These are phyloP conservation scores for Volvariella surrecta DNA, from an alignment of 1,284 basidiomycete species.

Conservation along the genomic window DNA sequence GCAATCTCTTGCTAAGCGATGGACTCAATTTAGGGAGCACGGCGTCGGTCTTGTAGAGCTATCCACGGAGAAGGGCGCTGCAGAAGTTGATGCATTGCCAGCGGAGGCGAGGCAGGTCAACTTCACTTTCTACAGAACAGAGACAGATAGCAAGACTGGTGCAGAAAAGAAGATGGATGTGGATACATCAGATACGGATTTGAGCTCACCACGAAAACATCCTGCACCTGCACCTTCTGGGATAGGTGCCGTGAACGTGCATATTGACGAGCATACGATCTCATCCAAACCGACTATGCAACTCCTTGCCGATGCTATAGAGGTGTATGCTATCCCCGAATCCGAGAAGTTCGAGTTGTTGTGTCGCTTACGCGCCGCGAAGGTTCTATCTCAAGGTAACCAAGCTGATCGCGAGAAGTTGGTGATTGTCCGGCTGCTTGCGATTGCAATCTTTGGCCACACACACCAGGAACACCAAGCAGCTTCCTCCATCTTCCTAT, in stretches of 20 bases:
- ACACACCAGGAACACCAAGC: constrained; percentile 76
- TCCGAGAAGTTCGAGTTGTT: constrained; percentile 87
- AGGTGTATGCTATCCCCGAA: constrained; percentile 68
- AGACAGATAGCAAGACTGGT: constrained; percentile 22
- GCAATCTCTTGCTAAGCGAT: constrained; percentile 63
- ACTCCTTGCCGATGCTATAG: constrained; percentile 68
- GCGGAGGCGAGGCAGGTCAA: constrained; percentile 65
- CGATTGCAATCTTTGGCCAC: constrained; percentile 86
- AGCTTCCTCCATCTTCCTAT: constrained; percentile 80
- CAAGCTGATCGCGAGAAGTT: constrained; percentile 71
- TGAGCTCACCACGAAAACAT: constrained; percentile 28
- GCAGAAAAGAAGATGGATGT: constrained; percentile 32
- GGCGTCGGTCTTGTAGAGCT: constrained; percentile 65
- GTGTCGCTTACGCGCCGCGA: constrained; percentile 79
- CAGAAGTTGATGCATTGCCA: constrained; percentile 52
- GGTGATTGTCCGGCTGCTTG: constrained; percentile 74
- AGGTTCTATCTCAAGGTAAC: constrained; percentile 51
- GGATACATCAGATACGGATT: constrained; percentile 29
- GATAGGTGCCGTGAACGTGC: constrained; percentile 53
- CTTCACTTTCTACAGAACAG: constrained; percentile 67
- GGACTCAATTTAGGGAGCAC: constrained; percentile 69
- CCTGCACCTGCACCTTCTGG: constrained; percentile 18
- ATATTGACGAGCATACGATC: constrained; percentile 54
- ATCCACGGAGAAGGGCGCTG: constrained; percentile 41
- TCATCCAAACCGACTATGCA: constrained; percentile 58